These are phyloP conservation scores for Solanum medicagineum DNA, from an alignment of 257 asterid species.

Conservation along the genomic window DNA sequence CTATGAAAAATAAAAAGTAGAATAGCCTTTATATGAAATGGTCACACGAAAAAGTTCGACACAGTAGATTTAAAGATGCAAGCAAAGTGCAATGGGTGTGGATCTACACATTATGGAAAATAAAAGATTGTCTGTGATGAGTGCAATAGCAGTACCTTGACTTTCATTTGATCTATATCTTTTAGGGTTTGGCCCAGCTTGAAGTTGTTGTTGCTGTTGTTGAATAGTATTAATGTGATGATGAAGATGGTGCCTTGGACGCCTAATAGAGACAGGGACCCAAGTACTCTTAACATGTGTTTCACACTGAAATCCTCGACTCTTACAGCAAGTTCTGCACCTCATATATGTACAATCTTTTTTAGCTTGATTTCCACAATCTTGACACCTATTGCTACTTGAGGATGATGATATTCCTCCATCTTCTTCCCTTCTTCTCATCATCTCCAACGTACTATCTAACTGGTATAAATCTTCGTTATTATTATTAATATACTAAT, in stretches of 20 bases:
- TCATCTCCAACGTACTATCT: background rate
- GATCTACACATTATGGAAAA: background rate
- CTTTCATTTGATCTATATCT: constrained; percentile 32
- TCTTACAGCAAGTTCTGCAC: constrained; percentile 71
- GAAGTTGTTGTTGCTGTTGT: constrained; percentile 14
- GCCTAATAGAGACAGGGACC: constrained; percentile 50
- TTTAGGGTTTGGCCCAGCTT: constrained; percentile 38
- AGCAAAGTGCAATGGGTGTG: background rate
- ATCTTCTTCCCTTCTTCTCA: constrained; percentile 1
- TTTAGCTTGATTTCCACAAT: constrained; percentile 80
- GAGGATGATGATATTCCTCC: background rate
- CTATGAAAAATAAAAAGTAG: no score
- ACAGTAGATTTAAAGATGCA: no score
- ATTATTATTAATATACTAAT: background rate
- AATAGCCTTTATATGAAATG: no score
- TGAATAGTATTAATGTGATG: constrained; percentile 6
- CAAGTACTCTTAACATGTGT: constrained; percentile 85
- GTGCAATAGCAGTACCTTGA: constrained; percentile 13
- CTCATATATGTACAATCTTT: constrained; percentile 46
- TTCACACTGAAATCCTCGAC: constrained; percentile 58
- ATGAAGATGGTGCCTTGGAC: constrained; percentile 21
- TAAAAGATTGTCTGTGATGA: background rate
- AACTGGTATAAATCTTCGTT: constrained; percentile 21
- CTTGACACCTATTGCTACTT: constrained; percentile 29
- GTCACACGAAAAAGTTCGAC: no score